Conservation (phyloP, 2,329 filamentous ascomycete species). For the Penicillium sp. region DNA sequence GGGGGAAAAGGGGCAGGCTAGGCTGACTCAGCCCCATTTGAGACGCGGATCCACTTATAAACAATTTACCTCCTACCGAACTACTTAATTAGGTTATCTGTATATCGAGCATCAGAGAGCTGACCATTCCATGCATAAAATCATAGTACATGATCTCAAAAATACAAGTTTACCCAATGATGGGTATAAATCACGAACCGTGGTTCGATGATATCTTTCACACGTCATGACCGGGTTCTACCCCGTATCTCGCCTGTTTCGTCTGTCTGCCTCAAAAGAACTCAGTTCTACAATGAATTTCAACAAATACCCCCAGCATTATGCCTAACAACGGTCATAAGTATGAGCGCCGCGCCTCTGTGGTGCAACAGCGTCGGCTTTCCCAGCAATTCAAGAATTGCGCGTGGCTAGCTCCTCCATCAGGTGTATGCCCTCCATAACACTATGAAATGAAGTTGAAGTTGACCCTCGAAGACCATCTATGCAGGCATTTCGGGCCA, state of each 20-base stretch:
- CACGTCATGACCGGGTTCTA: constrained; percentile 15
- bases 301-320: not conserved
- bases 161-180: no score
- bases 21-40: constrained; percentile 32
- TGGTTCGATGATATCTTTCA: constrained; percentile 5
- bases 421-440: constrained; percentile 32
- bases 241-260: not conserved
- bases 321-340: not conserved
- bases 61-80: constrained; percentile 1
- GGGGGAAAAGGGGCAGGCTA: constrained; percentile 40
- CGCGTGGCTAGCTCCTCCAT: constrained; percentile 39
- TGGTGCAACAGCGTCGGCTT: constrained; percentile 36
- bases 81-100: not conserved
- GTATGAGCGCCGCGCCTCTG: constrained; percentile 29
- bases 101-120: not conserved
- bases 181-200: not conserved
- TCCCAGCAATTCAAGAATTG: constrained; percentile 31
- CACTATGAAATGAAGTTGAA: not conserved
- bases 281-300: not conserved
- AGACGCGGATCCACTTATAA: constrained; percentile 5
- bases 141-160: not conserved
- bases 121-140: not conserved
- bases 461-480: constrained; percentile 33
- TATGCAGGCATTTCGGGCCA: constrained; percentile 43
- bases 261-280: not conserved